phyloP scores from a whole-genome alignment of 164 flowering plant genomes.

The Nymphaea thermarum region DNA sequence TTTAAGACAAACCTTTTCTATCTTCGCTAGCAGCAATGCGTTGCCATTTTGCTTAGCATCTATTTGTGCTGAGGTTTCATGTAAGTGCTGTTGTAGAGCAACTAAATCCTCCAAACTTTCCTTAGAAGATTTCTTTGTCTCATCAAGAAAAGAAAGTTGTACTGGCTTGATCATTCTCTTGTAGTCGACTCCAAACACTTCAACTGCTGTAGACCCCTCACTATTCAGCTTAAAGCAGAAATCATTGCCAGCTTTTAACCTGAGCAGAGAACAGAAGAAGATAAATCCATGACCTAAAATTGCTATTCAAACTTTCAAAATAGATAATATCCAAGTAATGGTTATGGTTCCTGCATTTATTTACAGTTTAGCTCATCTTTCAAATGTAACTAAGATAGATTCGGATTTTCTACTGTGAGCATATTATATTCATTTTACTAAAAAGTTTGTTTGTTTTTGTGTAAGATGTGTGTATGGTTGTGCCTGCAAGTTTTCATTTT shows the following conservation, averaged over 20 bases:
- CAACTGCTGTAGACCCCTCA: slow-evolving; percentile 50
- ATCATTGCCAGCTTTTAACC: slow-evolving; percentile 65
- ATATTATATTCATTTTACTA: too few species aligned
- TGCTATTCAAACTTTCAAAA: neutral
- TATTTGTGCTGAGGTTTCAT: slow-evolving; percentile 34
- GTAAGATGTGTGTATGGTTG: too few species aligned
- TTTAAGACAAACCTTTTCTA: slow-evolving; percentile 41
- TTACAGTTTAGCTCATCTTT: too few species aligned
- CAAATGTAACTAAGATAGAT: too few species aligned
- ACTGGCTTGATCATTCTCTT: slow-evolving; percentile 58
- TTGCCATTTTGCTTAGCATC: slow-evolving; percentile 45
- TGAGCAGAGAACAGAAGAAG: slow-evolving; percentile 11
- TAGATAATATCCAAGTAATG: neutral
- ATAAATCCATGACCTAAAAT: neutral
- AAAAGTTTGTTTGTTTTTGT: too few species aligned
- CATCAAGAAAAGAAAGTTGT: slow-evolving; percentile 35
- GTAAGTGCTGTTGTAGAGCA: slow-evolving; percentile 47
- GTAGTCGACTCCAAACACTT: slow-evolving; percentile 67
- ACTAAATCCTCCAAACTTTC: slow-evolving; percentile 41
- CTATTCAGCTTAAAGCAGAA: slow-evolving; percentile 48
- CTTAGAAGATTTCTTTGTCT: slow-evolving; percentile 30
- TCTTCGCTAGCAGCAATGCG: slow-evolving; percentile 37
- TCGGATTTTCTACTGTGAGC: too few species aligned
- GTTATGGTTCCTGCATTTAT: neutral
- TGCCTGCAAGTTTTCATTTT: too few species aligned